These are phyloP conservation scores for Malassezia equina DNA, from an alignment of 1,284 basidiomycete species.

Conservation along the genomic window DNA sequence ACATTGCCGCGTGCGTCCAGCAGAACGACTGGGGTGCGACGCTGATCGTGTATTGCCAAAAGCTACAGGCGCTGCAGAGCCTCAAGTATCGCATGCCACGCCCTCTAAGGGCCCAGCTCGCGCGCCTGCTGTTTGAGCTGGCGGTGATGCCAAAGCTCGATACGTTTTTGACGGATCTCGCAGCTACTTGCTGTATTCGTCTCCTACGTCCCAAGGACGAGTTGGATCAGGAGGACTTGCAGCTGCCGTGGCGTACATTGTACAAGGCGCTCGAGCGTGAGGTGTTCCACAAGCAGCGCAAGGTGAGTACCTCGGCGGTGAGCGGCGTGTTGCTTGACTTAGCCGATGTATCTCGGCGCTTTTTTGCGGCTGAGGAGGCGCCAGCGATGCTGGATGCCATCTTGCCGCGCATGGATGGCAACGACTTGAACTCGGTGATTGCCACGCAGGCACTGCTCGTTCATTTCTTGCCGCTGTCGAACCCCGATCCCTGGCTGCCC, in stretches of 20 bases:
- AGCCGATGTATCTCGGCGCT: conserved; percentile 68
- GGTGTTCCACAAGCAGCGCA: conserved; percentile 64
- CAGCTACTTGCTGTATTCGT: conserved; percentile 63
- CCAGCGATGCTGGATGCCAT: conserved; percentile 78
- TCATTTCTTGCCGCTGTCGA: conserved; percentile 43
- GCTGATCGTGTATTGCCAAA: conserved; percentile 54
- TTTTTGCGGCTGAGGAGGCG: conserved; percentile 80
- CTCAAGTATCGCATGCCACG: conserved; percentile 46
- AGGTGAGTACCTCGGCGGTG: conserved; percentile 51
- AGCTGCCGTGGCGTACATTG: conserved; percentile 77
- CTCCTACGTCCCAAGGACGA: conserved; percentile 66
- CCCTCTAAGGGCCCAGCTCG: conserved; percentile 63
- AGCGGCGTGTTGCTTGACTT: conserved; percentile 76
- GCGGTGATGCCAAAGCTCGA: conserved; percentile 66
- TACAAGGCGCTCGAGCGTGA: conserved; percentile 70
- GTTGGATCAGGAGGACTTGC: conserved; percentile 67
- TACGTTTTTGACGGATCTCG: conserved; percentile 59
- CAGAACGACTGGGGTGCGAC: conserved; percentile 57
- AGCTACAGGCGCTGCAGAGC: conserved; percentile 41
- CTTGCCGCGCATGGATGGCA: conserved; percentile 65
- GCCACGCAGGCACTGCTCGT: conserved; percentile 42
- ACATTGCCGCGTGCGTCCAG: conserved; percentile 65
- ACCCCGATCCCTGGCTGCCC: conserved; percentile 41
- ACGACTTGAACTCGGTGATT: conserved; percentile 55
- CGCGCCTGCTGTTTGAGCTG: conserved; percentile 73